A percentile compares a stretch with the other conserved stretches of the same genome.
Conservation (phyloP, 176 grass and related monocot genomes). For the Oropetium thomaeum region DNA sequence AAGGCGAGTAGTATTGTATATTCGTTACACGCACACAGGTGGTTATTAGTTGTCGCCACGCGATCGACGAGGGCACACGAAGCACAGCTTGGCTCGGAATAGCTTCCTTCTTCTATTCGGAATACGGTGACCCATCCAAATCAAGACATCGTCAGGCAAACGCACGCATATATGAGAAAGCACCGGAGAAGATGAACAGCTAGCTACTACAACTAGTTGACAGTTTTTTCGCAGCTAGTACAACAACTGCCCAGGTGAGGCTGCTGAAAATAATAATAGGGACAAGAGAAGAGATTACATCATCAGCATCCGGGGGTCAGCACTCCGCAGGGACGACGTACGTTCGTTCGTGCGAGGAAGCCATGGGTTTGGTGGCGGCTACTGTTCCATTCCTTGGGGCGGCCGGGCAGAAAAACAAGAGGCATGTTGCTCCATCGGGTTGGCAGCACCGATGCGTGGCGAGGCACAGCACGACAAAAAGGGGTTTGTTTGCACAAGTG, state of each 20-base stretch:
- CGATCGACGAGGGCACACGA: constrained; percentile 11
- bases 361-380: background rate
- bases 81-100: constrained; percentile 21
- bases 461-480: background rate
- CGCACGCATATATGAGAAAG: constrained; percentile 12
- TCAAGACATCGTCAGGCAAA: constrained; percentile 13
- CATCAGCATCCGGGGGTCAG: constrained; percentile 1
- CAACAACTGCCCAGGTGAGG: background rate
- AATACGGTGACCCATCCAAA: constrained; percentile 37
- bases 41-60: constrained; percentile 27
- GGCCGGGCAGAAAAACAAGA: background rate
- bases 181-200: background rate
- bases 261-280: background rate
- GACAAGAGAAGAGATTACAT: background rate
- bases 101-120: background rate
- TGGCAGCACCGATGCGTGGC: background rate
- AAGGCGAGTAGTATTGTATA: constrained; percentile 6
- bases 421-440: background rate
- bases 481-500: background rate
- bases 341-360: no score
- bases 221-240: constrained; percentile 4
- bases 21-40: background rate
- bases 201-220: no score
- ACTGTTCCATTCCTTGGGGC: background rate
- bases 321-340: no score